Evolutionary conservation across 495 filamentous ascomycete genomes (phyloP).

Genomic region (Penicillium waksmanii): DNA sequence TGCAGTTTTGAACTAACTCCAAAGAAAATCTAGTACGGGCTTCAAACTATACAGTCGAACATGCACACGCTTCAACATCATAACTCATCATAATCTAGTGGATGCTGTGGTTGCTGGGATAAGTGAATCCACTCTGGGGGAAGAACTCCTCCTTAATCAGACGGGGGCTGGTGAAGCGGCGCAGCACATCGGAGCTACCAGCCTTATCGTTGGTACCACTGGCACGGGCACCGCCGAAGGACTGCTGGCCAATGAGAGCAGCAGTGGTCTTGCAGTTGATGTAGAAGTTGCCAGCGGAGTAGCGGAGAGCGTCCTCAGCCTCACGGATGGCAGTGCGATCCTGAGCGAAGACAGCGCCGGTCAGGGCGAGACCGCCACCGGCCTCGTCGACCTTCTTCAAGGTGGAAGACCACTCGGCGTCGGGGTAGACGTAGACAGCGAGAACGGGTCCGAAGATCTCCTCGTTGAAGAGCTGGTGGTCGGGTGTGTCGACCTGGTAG

Average conservation of each 20-base stretch:
- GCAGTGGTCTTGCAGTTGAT: conserved; percentile 86
- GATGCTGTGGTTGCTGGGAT: conserved; percentile 78
- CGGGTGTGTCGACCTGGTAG: conserved; percentile 61
- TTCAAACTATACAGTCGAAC: conserved; percentile 6
- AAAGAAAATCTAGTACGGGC: conserved; percentile 5
- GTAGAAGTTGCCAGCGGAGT: conserved; percentile 86
- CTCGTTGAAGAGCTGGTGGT: conserved; percentile 66
- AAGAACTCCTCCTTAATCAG: conserved; percentile 83
- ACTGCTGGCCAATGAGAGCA: conserved; percentile 81
- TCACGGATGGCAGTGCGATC: conserved; percentile 67
- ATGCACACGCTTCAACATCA: background rate
- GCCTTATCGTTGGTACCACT: conserved; percentile 87
- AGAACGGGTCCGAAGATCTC: conserved; percentile 83
- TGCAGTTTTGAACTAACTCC: conserved; percentile 3
- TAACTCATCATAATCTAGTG: conserved; percentile 23
- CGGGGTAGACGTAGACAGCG: conserved; percentile 71
- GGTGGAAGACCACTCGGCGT: conserved; percentile 55
- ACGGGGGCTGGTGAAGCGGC: conserved; percentile 71
- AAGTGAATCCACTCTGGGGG: conserved; percentile 59
- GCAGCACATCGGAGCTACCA: conserved; percentile 66
- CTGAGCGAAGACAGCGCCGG: conserved; percentile 75
- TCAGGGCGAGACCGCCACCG: conserved; percentile 70
- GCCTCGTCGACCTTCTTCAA: conserved; percentile 61
- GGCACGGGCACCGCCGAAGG: conserved; percentile 74
- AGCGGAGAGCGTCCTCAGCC: conserved; percentile 74